Evolutionary conservation across 345 rosid genomes (phyloP), one percentile per base, ranked within the genome.

Genomic region (Kernera saxatilis): DNA sequence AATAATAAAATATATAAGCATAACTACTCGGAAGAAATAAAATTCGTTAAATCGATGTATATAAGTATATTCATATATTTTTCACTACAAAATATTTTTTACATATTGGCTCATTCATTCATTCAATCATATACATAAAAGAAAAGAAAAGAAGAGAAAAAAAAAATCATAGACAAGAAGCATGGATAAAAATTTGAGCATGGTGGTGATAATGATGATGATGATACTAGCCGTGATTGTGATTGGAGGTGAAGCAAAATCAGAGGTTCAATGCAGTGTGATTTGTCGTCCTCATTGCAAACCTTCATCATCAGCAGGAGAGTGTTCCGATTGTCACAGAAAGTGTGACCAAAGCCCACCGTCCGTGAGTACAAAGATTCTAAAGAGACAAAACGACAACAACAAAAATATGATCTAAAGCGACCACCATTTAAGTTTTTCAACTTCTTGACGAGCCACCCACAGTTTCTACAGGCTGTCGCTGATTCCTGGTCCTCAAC

Each of bases 211-310:
- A 14, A 44, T 69, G 73, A 43, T 69, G 36, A 57, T 45, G 18
- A 44, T 69, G 32, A 33, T 69, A 6, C 8, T 52, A 5, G 12
- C 21, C 9, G 21, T 36, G 9, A 23, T 15, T 23, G 29, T 58
- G 4, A 46, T 25, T 5, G 13, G 13, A 46, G 39, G 57, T n/a
- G 66, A 69, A 45, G 73, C 66, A 69, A 69, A 69, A 25, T 46
- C 48, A 0, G 65, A 69, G 6, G 10, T 12, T 3, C 21, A 57
- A 35, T 70, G 74, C 10, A 46, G 3, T 26, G 5, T 10, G 2
- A 23, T 69, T 30, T 69, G 57, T 14, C 66, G 48, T 13, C 17
- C 25, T 6, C 74, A 58, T 8, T 70, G 73, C n/a, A 0, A 23
- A 46, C 0, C 1, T 0, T 23, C 8, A 6, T 23, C 36, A 46